These are phyloP conservation scores for Jatropha multifida DNA, from an alignment of 441 rosid species.

Conservation along the genomic window DNA sequence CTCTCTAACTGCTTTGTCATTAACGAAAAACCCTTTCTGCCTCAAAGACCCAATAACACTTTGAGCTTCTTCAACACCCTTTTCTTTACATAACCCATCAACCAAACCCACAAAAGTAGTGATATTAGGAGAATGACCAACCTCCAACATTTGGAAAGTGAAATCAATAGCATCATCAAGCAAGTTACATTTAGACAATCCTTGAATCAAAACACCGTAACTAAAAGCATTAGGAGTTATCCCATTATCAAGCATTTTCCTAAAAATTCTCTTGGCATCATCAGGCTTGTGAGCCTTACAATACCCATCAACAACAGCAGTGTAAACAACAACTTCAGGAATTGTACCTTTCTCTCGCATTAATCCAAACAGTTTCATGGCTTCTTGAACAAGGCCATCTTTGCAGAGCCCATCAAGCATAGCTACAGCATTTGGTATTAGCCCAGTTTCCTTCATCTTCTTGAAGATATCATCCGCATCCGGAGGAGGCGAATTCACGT, in stretches of 20 bases:
- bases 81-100: conserved; percentile 62
- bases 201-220: conserved; percentile 63
- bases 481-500: conserved; percentile 35
- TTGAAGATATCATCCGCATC: conserved; percentile 72
- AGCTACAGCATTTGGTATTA: conserved; percentile 82
- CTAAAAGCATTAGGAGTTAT: conserved; percentile 73
- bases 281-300: conserved; percentile 76
- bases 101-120: conserved; percentile 81
- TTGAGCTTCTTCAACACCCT: conserved; percentile 62
- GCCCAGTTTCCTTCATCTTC: conserved; percentile 89
- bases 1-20: conserved; percentile 70
- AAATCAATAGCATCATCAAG: conserved; percentile 64
- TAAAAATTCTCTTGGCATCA: conserved; percentile 79
- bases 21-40: conserved; percentile 61
- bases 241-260: conserved; percentile 74
- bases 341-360: conserved; percentile 87
- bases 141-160: conserved; percentile 71
- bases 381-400: conserved; percentile 87
- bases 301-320: conserved; percentile 90
- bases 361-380: conserved; percentile 77
- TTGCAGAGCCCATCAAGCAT: conserved; percentile 98
- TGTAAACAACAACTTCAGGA: conserved; percentile 88
- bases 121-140: conserved; percentile 76
- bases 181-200: conserved; percentile 50
- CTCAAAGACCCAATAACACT: conserved; percentile 38